These are phyloP conservation scores for Aethionema arabicum DNA, from an alignment of 345 rosid species.

Conservation along the genomic window DNA sequence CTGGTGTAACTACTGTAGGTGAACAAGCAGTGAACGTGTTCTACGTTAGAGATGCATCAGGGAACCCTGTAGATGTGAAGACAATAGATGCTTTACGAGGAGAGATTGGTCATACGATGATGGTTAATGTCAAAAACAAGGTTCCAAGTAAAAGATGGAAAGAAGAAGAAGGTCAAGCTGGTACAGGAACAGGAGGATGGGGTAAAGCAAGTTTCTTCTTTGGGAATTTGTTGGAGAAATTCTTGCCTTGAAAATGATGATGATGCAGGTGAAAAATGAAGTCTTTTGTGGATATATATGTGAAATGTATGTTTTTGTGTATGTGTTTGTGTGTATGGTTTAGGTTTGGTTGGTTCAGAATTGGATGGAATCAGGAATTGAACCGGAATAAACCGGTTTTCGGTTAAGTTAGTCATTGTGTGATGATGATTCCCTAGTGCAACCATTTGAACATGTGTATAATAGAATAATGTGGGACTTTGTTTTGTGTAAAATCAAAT, in stretches of 20 bases:
- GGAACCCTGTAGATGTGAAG: slow-evolving; percentile 78
- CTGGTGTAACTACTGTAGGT: slow-evolving; percentile 83
- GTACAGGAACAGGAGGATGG: slow-evolving; percentile 75
- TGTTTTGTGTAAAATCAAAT: slow-evolving; percentile 13
- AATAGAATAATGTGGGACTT: slow-evolving; percentile 26
- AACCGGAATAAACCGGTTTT: slow-evolving; percentile 29
- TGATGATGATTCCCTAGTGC: slow-evolving; percentile 9
- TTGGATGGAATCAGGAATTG: slow-evolving; percentile 17
- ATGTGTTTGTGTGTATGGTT: neutral
- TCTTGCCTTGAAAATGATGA: slow-evolving; percentile 53
- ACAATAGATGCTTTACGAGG: slow-evolving; percentile 74
- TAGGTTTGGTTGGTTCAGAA: slow-evolving; percentile 27
- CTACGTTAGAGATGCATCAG: slow-evolving; percentile 83
- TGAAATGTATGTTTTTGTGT: slow-evolving; percentile 19
- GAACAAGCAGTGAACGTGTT: slow-evolving; percentile 84
- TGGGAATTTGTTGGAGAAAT: slow-evolving; percentile 77
- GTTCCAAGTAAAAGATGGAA: slow-evolving; percentile 41
- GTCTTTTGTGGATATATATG: slow-evolving; percentile 34
- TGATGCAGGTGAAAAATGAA: neutral
- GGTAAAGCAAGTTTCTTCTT: slow-evolving; percentile 86
- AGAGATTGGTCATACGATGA: slow-evolving; percentile 82
- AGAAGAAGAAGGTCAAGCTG: slow-evolving; percentile 45
- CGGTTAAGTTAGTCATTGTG: slow-evolving; percentile 19
- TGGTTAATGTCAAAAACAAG: slow-evolving; percentile 74
- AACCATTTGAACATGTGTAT: slow-evolving; percentile 28